These are phyloP conservation scores for Mrakia hoshinonis DNA, from an alignment of 768 basidiomycete species.

Conservation along the genomic window DNA sequence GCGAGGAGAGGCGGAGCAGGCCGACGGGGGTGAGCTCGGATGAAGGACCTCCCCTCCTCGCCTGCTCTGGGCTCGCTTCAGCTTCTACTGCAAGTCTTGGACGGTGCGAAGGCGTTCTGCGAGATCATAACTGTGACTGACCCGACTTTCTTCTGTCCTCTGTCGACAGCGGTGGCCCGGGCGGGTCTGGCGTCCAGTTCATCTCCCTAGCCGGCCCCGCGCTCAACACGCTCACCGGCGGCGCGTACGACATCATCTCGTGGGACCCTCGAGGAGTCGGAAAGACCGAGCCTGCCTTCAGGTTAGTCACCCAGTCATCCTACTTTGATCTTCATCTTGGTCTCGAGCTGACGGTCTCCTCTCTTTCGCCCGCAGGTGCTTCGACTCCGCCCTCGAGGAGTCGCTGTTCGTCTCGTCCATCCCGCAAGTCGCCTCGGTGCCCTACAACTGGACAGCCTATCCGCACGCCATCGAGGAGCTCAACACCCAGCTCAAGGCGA, in stretches of 20 bases:
- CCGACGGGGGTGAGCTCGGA: not conserved
- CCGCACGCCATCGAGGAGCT: not conserved
- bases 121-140: not conserved
- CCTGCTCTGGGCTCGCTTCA: not conserved
- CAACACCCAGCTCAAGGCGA: not conserved
- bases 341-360: not conserved
- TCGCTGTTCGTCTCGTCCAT: not conserved
- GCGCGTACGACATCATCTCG: not conserved
- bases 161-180: not conserved
- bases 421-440: not conserved
- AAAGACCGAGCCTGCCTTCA: not conserved
- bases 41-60: not conserved
- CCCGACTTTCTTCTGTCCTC: not conserved
- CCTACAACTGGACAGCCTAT: not conserved
- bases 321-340: not conserved
- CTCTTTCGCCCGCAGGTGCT: not conserved
- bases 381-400: not conserved
- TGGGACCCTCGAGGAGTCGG: slow-evolving; percentile 7
- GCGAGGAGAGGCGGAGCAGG: not conserved
- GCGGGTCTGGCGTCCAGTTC: not conserved
- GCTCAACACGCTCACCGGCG: not conserved
- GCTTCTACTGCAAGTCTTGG: not conserved
- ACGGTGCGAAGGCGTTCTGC: not conserved
- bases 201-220: not conserved
- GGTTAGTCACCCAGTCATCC: not conserved